These are phyloP conservation scores for Botrytis elliptica DNA, from an alignment of 2,329 filamentous ascomycete species.

Conservation along the genomic window DNA sequence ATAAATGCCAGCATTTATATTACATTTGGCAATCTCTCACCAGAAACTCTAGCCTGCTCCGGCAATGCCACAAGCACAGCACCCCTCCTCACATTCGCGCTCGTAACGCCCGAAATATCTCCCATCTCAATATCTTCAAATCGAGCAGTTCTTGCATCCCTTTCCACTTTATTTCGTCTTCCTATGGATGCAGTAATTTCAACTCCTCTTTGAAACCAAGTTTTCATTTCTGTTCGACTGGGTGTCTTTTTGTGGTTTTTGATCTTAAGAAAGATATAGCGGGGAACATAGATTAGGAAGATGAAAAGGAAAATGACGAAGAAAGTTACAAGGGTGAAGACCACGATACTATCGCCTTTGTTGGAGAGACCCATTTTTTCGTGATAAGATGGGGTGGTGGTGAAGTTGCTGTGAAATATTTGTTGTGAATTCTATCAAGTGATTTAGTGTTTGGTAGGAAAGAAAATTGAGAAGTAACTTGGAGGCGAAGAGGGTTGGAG, in stretches of 20 bases:
- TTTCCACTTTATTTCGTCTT: neutral
- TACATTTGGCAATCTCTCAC: neutral
- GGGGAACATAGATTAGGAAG: slow-evolving; percentile 2
- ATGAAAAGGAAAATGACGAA: neutral
- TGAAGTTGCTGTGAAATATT: neutral
- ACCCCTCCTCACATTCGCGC: neutral
- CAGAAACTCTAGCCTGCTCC: neutral
- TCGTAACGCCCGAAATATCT: neutral
- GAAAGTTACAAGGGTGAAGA: neutral
- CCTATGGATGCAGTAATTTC: neutral
- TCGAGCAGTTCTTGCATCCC: neutral
- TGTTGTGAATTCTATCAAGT: neutral
- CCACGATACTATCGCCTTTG: neutral
- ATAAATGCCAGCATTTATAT: neutral
- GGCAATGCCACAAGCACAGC: neutral
- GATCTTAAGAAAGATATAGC: neutral
- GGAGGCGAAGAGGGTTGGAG: too few relatives aligned
- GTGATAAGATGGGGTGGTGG: neutral
- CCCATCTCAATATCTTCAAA: slow-evolving; percentile 4
- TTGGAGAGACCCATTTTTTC: slow-evolving; percentile 11
- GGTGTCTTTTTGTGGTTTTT: neutral
- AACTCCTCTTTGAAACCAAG: slow-evolving; percentile 1
- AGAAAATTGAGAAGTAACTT: neutral
- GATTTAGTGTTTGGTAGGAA: neutral
- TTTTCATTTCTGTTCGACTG: neutral